Evolutionary conservation across 2,329 filamentous ascomycete genomes (phyloP).

Genomic region (Paecilomyces niveus): DNA sequence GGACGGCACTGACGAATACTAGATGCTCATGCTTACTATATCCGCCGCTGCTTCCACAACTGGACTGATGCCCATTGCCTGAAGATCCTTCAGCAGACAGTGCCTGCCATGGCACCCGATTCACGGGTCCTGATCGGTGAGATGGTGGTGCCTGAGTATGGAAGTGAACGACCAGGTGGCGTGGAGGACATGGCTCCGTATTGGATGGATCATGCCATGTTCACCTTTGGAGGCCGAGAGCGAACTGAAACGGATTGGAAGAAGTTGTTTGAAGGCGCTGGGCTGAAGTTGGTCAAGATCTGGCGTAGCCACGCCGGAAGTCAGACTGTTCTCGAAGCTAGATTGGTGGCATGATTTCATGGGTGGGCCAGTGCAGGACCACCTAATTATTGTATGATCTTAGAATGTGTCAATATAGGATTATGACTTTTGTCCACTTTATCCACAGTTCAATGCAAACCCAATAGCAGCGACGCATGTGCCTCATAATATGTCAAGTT

Average conservation of each 20-base stretch:
- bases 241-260: constrained; percentile 17
- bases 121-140: constrained; percentile 18
- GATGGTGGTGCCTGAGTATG: constrained; percentile 15
- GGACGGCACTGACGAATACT: background rate
- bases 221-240: constrained; percentile 24
- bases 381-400: background rate
- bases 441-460: background rate
- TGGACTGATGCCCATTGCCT: constrained; percentile 16
- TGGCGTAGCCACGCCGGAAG: constrained; percentile 11
- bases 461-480: background rate
- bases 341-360: background rate
- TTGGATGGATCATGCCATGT: constrained; percentile 23
- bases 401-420: background rate
- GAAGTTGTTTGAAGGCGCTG: constrained; percentile 11
- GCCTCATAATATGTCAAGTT: background rate
- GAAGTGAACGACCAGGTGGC: constrained; percentile 7
- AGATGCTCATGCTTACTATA: constrained; percentile 21
- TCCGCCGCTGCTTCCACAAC: constrained; percentile 19
- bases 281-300: constrained; percentile 18
- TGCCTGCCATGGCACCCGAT: constrained; percentile 11
- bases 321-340: constrained; percentile 9
- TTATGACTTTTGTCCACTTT: background rate
- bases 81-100: constrained; percentile 16
- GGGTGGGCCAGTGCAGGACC: background rate
- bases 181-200: constrained; percentile 19